These are phyloP conservation scores for Scedosporium boydii DNA, from an alignment of 2,329 filamentous ascomycete genomes.

Conservation along the genomic window DNA sequence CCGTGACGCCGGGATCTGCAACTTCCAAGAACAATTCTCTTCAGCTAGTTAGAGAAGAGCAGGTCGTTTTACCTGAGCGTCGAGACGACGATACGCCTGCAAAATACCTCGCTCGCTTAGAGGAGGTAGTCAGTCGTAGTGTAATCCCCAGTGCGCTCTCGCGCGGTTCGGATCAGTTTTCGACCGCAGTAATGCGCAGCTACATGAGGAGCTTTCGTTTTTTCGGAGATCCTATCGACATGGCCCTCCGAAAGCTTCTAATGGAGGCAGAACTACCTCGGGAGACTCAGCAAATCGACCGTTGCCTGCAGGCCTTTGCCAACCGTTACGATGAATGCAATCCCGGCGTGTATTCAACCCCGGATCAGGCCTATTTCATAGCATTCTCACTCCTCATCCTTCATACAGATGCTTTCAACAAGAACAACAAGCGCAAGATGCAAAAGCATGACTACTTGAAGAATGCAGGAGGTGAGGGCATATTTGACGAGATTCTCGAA, in stretches of 20 bases:
- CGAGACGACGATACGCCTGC: slow-evolving; percentile 84
- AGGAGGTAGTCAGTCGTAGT: slow-evolving; percentile 70
- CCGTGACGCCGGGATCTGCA: slow-evolving; percentile 58
- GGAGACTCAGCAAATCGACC: slow-evolving; percentile 96
- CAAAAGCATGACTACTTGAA: slow-evolving; percentile 91
- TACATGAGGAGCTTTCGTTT: slow-evolving; percentile 95
- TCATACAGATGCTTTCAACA: slow-evolving; percentile 99
- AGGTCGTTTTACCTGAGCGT: slow-evolving; percentile 63
- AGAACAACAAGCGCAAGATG: slow-evolving; percentile 99
- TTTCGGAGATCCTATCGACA: slow-evolving; percentile 95
- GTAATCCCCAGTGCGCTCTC: slow-evolving; percentile 78
- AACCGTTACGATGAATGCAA: slow-evolving; percentile 98
- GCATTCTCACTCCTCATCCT: slow-evolving; percentile 94
- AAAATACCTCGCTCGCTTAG: slow-evolving; percentile 76
- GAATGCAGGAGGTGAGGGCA: slow-evolving; percentile 83
- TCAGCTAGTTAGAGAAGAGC: slow-evolving; percentile 59
- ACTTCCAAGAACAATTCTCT: slow-evolving; percentile 77
- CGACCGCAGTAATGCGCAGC: slow-evolving; percentile 72
- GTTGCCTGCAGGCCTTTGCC: slow-evolving; percentile 86
- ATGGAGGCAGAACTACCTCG: slow-evolving; percentile 96
- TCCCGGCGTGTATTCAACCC: slow-evolving; percentile 81
- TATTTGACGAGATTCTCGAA: slow-evolving; percentile 86
- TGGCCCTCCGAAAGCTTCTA: slow-evolving; percentile 88
- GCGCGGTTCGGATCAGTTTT: slow-evolving; percentile 79
- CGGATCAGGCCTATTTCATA: slow-evolving; percentile 97